Base-by-base conservation (phyloP, 768 basidiomycete genomes). In the Lyophyllum atratum region DNA sequence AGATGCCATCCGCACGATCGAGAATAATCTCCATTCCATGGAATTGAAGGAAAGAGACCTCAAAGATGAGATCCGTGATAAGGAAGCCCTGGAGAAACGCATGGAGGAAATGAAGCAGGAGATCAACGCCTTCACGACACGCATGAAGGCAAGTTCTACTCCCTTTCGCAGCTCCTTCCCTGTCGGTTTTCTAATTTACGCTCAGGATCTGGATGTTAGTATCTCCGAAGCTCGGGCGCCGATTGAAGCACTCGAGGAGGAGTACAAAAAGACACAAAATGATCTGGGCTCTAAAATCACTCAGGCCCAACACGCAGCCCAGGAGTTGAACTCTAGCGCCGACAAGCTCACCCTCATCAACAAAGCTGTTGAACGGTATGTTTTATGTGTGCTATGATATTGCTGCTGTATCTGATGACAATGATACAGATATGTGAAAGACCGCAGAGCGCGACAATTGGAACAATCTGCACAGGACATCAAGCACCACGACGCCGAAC, bases 291-390 rank as follows among this genome's bases (percentile, higher is more conserved):
- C 65, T 5, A 81, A 76, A 61, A 77, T 84, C 26, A 51, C 66
- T 7, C 78, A 81, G 56, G 85, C 85, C 2, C 87, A 89, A 63
- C 64, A 72, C 51, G 62, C 74, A 0, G 78, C 77, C 1, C 86
- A 92, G 66, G 86, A 88, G n/a, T 72, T 90, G 49, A 87, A 85
- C 60, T 80, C 80, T 64, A 83, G 76, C 52, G 72, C 77, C 31
- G 90, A 92, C 63, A 83, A 80, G 59, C 78, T 93, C 15, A 78
- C 78, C 11, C 76, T 75, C 39, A 79, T 80, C 52, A 88, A 84
- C 68, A 85, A 84, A 66, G 74, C 71, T 25, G 77, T 92, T 24
- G 89, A 92, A 62, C 76, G 83, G 90, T 90, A 65, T 49, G 78
- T 26, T 14, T 12, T 7, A 12, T 26, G 17, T 8, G 4, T 40